Evolutionary conservation across 2,329 filamentous ascomycete species (phyloP), one percentile per base, ranked within the genome.

Genomic region (Hypoxylon sp.): DNA sequence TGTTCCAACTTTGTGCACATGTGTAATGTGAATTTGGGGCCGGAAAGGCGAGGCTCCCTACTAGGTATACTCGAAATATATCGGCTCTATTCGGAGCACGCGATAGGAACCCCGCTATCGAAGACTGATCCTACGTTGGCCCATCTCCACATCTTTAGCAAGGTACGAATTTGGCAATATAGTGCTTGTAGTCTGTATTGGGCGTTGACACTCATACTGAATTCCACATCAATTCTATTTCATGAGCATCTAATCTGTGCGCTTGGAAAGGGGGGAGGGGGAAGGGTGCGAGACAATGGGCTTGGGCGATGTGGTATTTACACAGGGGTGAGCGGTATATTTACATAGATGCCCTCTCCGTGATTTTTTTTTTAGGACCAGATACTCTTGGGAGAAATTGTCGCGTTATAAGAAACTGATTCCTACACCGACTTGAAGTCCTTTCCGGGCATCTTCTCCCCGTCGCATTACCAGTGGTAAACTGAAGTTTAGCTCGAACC

Each of bases 401-500:
- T 17, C 19, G 29, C 24, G n/a, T 73, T 92, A 98, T 86, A 98
- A 82, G 79, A 99, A 98, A 82, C 93, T 97, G 77, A 99, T 94
- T 54, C 96, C 96, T 44, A 99, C 93, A n/a, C 96, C 96, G 75
- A 99, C 91, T 79, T 96, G 94, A 70, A 99, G 78, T 0, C 96
- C 96, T 82, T 99, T 99, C 61, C 95, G 89, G 15, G 89, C 91
- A 74, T 96, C 91, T 81, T 99, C 96, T 37, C 93, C 94, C 70
- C 87, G 91, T 65, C 96, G 87, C 75, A 93, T 80, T 17, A 95
- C 91, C 65, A 99, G 79, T 1, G 96, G 96, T 72, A 99, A 80
- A 74, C 92, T 94, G 79, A 99, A 97, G 81, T 99, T 99, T 73
- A 99, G 84, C 83, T 99, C 96, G 71, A 99, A 98, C 62, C 96